Evolutionary conservation across 306 rosid species (phyloP).

Genomic region (Cotoneaster glaucophyllus): DNA sequence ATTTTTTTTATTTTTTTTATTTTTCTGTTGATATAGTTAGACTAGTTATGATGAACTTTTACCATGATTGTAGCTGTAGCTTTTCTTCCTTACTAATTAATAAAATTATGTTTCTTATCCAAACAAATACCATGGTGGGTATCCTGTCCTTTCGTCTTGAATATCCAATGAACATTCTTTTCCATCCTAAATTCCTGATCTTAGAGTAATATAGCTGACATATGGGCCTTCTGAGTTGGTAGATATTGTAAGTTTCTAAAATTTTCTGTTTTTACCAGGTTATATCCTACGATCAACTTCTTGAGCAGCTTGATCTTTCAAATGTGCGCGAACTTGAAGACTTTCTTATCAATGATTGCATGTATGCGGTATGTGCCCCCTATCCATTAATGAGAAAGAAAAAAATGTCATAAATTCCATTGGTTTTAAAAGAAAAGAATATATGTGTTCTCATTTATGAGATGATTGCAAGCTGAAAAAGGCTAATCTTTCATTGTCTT

Average conservation of each 20-base stretch:
- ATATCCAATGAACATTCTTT: not conserved
- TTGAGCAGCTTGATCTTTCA: constrained; percentile 17
- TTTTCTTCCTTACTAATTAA: not conserved
- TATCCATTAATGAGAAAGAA: not conserved
- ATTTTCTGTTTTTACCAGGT: not conserved
- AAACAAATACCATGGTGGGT: not conserved
- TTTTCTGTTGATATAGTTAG: not conserved
- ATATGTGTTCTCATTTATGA: not conserved
- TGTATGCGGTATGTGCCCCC: constrained; percentile 8
- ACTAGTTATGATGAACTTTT: not conserved
- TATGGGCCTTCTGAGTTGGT: not conserved
- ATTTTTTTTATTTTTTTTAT: not conserved
- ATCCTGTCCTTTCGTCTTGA: not conserved
- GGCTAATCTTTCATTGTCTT: not conserved
- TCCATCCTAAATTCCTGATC: not conserved
- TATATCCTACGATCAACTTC: constrained; percentile 10
- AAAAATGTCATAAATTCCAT: not conserved
- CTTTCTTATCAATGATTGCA: constrained; percentile 15
- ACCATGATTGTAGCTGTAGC: not conserved
- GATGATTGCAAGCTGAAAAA: no score
- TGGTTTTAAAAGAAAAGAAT: not conserved
- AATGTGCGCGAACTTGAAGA: constrained; percentile 19
- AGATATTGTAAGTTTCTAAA: not conserved
- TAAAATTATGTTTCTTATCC: not conserved
- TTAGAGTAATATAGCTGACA: not conserved